These are phyloP conservation scores for Talaromyces sp. DNA, from an alignment of 2,329 filamentous ascomycete species.

Conservation along the genomic window DNA sequence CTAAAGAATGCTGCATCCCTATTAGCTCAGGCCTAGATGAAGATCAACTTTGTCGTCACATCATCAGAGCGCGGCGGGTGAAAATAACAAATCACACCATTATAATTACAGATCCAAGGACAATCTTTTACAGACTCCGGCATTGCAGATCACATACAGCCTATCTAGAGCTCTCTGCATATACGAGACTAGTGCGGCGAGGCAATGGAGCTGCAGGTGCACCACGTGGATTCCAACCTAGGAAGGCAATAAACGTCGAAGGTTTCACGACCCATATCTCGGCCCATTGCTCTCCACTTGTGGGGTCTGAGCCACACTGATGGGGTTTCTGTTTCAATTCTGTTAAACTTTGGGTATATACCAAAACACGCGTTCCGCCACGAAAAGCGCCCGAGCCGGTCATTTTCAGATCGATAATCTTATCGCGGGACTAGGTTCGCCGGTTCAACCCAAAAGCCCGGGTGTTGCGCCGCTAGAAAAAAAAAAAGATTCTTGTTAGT, in stretches of 20 bases:
- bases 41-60: neutral
- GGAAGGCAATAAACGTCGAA: constrained; percentile 1
- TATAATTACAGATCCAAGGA: too few species aligned
- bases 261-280: constrained; percentile 2
- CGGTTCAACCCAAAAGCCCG: constrained; percentile 1
- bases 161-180: too few species aligned
- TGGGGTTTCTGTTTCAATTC: neutral
- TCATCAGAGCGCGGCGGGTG: neutral
- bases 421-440: constrained; percentile 10
- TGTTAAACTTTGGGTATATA: neutral
- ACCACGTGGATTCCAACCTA: neutral
- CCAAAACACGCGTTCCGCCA: neutral
- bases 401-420: constrained; percentile 23
- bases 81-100: neutral
- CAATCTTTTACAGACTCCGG: too few species aligned
- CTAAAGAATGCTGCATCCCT: neutral
- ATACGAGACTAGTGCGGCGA: too few species aligned
- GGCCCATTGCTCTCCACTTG: neutral
- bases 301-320: constrained; percentile 2
- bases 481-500: constrained; percentile 4
- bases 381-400: neutral
- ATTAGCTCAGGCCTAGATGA: neutral
- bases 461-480: neutral
- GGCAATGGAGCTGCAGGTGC: neutral
- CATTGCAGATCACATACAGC: too few species aligned